Evolutionary conservation across 108 stramenopile genomes (phyloP).

Genomic region (Cyclotella cryptica): DNA sequence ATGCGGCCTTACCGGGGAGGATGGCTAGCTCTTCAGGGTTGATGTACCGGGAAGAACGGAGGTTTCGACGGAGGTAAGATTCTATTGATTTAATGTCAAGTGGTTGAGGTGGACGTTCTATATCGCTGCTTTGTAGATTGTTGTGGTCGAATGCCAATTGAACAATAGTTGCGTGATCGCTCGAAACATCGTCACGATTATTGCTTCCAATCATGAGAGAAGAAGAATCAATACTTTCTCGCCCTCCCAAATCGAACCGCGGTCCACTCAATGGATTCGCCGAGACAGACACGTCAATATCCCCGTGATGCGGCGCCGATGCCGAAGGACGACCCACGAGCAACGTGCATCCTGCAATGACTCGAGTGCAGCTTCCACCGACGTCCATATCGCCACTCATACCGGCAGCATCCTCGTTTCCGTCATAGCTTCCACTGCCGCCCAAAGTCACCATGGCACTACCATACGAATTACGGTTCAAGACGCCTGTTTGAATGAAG

Average conservation of each 20-base stretch:
- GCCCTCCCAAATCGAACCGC: slow-evolving; percentile 34
- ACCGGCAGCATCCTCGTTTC: too few relatives aligned
- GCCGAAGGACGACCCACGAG: slow-evolving; percentile 74
- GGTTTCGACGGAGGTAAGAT: slow-evolving; percentile 46
- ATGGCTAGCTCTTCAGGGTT: slow-evolving; percentile 46
- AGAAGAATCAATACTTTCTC: slow-evolving; percentile 12
- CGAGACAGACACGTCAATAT: slow-evolving; percentile 53
- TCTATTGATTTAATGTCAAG: slow-evolving; percentile 41
- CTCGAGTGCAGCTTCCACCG: slow-evolving; percentile 56
- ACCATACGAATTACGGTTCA: slow-evolving; percentile 69
- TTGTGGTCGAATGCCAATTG: slow-evolving; percentile 8
- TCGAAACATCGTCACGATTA: not conserved
- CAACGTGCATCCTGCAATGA: slow-evolving; percentile 68
- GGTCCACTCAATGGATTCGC: slow-evolving; percentile 45
- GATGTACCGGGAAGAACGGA: slow-evolving; percentile 38
- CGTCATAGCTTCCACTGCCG: not conserved
- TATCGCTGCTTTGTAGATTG: slow-evolving; percentile 2
- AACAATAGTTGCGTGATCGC: not conserved
- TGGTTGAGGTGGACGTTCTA: slow-evolving; percentile 27
- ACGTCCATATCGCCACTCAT: slow-evolving; percentile 33
- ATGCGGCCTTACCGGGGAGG: slow-evolving; percentile 55
- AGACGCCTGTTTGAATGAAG: slow-evolving; percentile 52
- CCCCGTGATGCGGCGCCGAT: slow-evolving; percentile 57
- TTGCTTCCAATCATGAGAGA: not conserved
- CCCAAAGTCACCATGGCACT: slow-evolving; percentile 70